These are phyloP conservation scores for Geotrichum citri-aurantii DNA, from an alignment of 1,139 yeast species.

Conservation along the genomic window DNA sequence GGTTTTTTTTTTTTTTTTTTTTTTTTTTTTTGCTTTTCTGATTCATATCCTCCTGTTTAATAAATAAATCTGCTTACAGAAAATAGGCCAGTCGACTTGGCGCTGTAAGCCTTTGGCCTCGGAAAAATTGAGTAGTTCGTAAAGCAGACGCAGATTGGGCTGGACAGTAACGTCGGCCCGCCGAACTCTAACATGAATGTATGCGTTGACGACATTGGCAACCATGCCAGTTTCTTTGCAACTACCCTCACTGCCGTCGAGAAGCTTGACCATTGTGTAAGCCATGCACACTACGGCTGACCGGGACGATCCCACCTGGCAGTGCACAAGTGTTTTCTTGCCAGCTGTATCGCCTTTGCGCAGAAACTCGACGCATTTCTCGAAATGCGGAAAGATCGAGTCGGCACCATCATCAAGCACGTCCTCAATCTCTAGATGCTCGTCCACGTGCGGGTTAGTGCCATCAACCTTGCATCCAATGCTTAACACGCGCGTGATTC, in stretches of 20 bases:
- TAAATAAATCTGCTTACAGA: not conserved
- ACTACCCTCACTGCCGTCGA: not conserved
- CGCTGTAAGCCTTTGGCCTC: not conserved
- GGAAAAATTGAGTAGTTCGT: constrained; percentile 1
- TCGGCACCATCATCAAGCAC: constrained; percentile 8
- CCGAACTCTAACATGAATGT: constrained; percentile 5
- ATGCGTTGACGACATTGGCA: not conserved
- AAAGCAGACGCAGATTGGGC: constrained; percentile 6
- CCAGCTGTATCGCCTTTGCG: not conserved
- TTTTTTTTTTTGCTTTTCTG: no score
- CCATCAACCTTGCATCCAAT: not conserved
- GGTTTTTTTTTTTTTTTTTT: no score
- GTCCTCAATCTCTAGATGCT: constrained; percentile 6
- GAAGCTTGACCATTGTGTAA: not conserved
- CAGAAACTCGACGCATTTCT: not conserved
- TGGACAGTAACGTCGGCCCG: constrained; percentile 3
- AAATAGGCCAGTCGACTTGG: constrained; percentile 3
- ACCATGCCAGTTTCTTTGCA: not conserved
- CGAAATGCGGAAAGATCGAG: constrained; percentile 1
- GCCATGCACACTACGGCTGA: constrained; percentile 7
- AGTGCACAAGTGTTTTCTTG: constrained; percentile 1
- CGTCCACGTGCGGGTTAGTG: not conserved
- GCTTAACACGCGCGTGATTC: constrained; percentile 5
- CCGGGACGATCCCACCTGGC: constrained; percentile 5
- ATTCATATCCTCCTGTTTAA: not conserved